These are phyloP conservation scores for Aegle marmelos DNA, from an alignment of 345 rosid genomes.

Conservation along the genomic window DNA sequence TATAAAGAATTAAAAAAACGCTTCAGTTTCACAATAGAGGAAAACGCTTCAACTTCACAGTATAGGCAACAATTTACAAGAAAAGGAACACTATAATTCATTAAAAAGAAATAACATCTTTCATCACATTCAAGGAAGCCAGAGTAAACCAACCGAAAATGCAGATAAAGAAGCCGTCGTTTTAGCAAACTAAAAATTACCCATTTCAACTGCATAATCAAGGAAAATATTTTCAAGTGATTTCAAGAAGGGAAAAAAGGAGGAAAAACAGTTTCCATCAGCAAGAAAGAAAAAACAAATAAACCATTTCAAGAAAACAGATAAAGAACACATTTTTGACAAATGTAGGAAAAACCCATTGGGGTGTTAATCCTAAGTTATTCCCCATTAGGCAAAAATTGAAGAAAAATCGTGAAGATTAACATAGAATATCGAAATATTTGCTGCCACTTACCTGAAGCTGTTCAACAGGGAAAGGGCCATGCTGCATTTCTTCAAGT, in stretches of 20 bases:
- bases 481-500: constrained; percentile 44
- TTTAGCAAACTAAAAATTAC: background rate
- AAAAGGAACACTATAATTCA: background rate
- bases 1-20: background rate
- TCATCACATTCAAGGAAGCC: background rate
- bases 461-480: constrained; percentile 59
- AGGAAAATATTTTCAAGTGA: background rate
- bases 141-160: background rate
- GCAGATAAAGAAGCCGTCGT: background rate
- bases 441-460: constrained; percentile 39
- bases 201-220: background rate
- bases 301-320: background rate
- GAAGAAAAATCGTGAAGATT: background rate
- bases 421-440: background rate
- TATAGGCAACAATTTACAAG: background rate
- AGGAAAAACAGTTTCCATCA: background rate
- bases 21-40: background rate
- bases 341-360: background rate
- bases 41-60: too few species aligned
- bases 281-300: background rate
- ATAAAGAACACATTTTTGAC: background rate
- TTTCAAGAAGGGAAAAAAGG: background rate
- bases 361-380: background rate
- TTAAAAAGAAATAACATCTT: background rate
- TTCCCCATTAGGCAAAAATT: background rate